Conservation (phyloP, 345 rosid species). For the Citrus australasica region DNA sequence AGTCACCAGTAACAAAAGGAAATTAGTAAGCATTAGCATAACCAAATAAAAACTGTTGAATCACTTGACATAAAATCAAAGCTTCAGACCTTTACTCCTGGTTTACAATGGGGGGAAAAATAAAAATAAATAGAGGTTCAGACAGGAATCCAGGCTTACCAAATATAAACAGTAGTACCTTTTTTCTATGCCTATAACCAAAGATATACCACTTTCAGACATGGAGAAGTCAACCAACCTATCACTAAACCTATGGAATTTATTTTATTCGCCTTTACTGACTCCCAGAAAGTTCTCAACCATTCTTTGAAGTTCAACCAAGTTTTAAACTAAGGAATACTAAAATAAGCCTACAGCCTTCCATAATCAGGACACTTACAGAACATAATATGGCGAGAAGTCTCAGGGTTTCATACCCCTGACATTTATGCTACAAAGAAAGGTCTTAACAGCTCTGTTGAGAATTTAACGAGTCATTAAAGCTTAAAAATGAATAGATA, state of each 20-base stretch:
- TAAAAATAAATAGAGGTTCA: not conserved
- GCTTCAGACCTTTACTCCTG: not conserved
- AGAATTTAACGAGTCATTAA: not conserved
- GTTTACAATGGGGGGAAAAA: not conserved
- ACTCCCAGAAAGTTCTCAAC: not conserved
- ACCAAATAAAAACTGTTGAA: not conserved
- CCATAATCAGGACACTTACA: not conserved
- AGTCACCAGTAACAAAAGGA: conserved; percentile 1
- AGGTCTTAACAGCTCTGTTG: conserved; percentile 1
- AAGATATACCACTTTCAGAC: not conserved
- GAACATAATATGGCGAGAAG: not conserved
- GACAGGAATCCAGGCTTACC: not conserved
- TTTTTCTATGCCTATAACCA: not conserved
- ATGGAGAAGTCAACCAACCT: not conserved
- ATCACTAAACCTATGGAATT: not conserved
- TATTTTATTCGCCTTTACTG: not conserved
- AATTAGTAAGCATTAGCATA: not conserved
- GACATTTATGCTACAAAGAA: not conserved
- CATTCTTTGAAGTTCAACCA: not conserved
- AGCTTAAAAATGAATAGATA: too few relatives aligned
- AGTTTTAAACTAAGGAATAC: not conserved
- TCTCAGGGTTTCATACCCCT: not conserved
- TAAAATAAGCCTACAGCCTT: not conserved
- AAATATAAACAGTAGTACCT: not conserved
- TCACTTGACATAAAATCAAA: not conserved